Conservation (phyloP, 106 monocot species). For the Vanilla planifolia region DNA sequence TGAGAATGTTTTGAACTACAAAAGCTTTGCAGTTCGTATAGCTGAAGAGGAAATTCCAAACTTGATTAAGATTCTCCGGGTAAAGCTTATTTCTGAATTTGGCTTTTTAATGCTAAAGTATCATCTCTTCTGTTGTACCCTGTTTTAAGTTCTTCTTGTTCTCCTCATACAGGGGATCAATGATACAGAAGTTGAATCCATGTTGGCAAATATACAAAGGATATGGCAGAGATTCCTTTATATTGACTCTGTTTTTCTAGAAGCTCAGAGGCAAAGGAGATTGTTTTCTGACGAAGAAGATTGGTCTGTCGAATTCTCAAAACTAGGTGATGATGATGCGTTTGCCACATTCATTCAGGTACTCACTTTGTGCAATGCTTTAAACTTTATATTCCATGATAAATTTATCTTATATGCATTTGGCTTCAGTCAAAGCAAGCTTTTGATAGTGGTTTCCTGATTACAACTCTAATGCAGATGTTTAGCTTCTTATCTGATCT, state of each 20-base stretch:
- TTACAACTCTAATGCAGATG: background rate
- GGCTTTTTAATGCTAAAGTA: too few species aligned
- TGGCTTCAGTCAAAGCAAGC: background rate
- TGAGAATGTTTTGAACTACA: constrained; percentile 81
- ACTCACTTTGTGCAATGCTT: background rate
- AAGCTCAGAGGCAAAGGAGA: constrained; percentile 58
- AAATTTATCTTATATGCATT: background rate
- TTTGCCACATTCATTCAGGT: constrained; percentile 81
- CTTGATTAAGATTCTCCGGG: constrained; percentile 65
- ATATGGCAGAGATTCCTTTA: constrained; percentile 76
- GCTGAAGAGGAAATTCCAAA: constrained; percentile 78
- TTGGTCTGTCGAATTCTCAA: constrained; percentile 58
- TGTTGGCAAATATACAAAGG: constrained; percentile 62
- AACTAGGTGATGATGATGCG: constrained; percentile 61
- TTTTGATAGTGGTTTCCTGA: background rate
- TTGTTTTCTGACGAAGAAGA: constrained; percentile 36
- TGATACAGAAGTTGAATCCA: constrained; percentile 57
- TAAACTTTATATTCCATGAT: background rate
- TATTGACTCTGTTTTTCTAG: constrained; percentile 60
- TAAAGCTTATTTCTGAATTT: constrained; percentile 10
- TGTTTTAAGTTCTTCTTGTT: background rate
- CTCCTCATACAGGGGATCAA: constrained; percentile 37
- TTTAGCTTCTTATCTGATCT: background rate
- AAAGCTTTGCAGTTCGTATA: constrained; percentile 77
- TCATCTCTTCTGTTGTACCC: background rate